Evolutionary conservation across 169 alveolate species (phyloP).

Genomic region (Eimeria maxima): DNA sequence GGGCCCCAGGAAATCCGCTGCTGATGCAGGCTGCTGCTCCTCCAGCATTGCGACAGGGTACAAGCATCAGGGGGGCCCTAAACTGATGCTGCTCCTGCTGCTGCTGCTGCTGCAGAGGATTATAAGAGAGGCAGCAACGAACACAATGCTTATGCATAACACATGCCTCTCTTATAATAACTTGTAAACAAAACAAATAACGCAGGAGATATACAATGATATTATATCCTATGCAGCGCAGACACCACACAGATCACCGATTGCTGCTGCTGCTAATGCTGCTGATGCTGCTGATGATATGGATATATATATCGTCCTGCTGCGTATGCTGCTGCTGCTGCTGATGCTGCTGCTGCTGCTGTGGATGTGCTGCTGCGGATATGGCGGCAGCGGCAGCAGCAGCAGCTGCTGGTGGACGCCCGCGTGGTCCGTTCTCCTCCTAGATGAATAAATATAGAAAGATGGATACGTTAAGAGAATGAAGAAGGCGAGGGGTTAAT

Average conservation of each 20-base stretch:
- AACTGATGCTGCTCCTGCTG: background rate
- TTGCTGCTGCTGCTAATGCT: background rate
- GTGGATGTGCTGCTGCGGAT: background rate
- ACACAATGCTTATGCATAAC: no score
- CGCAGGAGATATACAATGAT: no score
- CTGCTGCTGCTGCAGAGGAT: background rate
- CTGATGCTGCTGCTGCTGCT: no score
- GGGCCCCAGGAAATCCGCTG: background rate
- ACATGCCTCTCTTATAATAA: no score
- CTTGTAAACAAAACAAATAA: background rate
- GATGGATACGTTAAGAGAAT: background rate
- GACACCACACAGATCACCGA: background rate
- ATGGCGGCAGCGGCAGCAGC: background rate
- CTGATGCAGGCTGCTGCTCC: background rate
- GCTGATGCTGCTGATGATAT: background rate
- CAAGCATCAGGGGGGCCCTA: background rate
- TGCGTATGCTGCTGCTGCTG: no score
- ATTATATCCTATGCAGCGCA: background rate
- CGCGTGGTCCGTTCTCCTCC: background rate
- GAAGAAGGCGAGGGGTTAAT: background rate
- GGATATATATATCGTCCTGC: no score
- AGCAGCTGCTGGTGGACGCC: background rate
- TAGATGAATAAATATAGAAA: no score
- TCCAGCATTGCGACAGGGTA: constrained; percentile 29
- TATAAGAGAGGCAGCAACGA: background rate